Conservation (phyloP, 164 flowering plant genomes). For the Amborella trichopoda region DNA sequence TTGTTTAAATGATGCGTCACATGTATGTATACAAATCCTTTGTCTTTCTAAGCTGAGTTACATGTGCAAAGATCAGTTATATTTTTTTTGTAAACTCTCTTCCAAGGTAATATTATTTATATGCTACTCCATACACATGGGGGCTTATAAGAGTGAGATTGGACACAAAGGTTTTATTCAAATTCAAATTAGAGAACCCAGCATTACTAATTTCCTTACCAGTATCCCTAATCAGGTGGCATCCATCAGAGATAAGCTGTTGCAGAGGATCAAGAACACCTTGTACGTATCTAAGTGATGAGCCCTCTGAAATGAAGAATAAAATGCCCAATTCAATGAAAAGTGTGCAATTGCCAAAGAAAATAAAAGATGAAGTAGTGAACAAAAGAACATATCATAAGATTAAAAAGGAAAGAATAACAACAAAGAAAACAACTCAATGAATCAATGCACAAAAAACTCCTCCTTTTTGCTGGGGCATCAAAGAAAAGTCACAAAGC, state of each 20-base stretch:
- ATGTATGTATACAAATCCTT: too few species aligned
- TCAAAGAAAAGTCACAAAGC: too few species aligned
- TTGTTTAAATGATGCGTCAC: too few species aligned
- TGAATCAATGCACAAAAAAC: too few species aligned
- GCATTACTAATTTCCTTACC: conserved; percentile 47
- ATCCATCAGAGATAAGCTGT: conserved; percentile 66
- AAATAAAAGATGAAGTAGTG: not conserved
- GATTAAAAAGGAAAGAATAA: not conserved
- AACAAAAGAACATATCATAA: not conserved
- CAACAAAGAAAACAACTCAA: too few species aligned
- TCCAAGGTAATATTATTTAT: too few species aligned
- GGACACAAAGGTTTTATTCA: conserved; percentile 25
- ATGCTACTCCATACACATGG: conserved; percentile 65
- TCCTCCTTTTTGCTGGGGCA: too few species aligned
- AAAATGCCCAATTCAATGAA: too few species aligned
- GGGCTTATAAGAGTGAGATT: conserved; percentile 32
- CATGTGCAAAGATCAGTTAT: too few species aligned
- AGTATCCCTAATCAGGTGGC: conserved; percentile 75
- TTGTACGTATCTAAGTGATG: conserved; percentile 40
- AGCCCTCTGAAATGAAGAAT: conserved; percentile 48
- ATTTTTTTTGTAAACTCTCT: too few species aligned
- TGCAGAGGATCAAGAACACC: conserved; percentile 64
- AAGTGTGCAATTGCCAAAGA: not conserved
- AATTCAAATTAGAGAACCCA: conserved; percentile 45
- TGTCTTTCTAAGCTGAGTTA: too few species aligned